Percentiles rank a stretch among this genome's conserved stretches.
Conservation (phyloP, 2,329 filamentous ascomycete species). For the Phialocephala subalpina region DNA sequence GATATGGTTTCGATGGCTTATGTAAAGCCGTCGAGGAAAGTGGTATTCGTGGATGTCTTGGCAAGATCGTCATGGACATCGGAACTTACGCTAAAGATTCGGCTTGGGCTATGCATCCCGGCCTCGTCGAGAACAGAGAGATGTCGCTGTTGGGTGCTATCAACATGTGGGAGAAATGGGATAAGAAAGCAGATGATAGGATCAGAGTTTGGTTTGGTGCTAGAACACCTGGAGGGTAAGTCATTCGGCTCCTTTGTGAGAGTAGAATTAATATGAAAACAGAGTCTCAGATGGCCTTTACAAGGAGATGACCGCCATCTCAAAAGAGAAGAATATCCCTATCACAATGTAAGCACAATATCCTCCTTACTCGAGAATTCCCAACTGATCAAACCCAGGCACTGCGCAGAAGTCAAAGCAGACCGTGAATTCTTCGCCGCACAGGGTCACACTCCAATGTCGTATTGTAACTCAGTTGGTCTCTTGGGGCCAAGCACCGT, state of each 20-base stretch:
- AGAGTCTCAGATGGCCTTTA: conserved; percentile 46
- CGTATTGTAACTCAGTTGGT: conserved; percentile 49
- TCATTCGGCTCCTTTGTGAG: no score
- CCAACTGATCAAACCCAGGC: conserved; percentile 25
- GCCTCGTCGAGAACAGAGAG: conserved; percentile 47
- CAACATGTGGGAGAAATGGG: conserved; percentile 46
- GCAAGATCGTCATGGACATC: conserved; percentile 52
- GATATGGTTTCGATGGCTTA: conserved; percentile 55
- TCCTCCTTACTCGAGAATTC: not conserved
- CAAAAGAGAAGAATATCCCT: conserved; percentile 42
- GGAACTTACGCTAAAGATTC: conserved; percentile 52
- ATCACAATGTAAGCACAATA: conserved; percentile 44
- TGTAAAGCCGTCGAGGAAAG: conserved; percentile 52
- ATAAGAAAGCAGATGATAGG: conserved; percentile 45
- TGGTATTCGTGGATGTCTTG: conserved; percentile 52
- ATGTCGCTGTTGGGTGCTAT: conserved; percentile 43
- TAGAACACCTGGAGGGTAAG: conserved; percentile 47
- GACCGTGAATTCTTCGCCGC: conserved; percentile 45
- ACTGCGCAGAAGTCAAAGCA: conserved; percentile 46
- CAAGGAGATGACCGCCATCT: conserved; percentile 45
- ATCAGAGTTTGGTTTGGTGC: conserved; percentile 50
- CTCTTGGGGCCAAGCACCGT: conserved; percentile 51
- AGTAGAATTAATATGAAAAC: not conserved
- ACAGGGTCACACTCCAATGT: conserved; percentile 49
- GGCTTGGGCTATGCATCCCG: conserved; percentile 50